Conservation (phyloP, 2,329 filamentous ascomycete genomes). For the Stachybotrys chartarum region DNA sequence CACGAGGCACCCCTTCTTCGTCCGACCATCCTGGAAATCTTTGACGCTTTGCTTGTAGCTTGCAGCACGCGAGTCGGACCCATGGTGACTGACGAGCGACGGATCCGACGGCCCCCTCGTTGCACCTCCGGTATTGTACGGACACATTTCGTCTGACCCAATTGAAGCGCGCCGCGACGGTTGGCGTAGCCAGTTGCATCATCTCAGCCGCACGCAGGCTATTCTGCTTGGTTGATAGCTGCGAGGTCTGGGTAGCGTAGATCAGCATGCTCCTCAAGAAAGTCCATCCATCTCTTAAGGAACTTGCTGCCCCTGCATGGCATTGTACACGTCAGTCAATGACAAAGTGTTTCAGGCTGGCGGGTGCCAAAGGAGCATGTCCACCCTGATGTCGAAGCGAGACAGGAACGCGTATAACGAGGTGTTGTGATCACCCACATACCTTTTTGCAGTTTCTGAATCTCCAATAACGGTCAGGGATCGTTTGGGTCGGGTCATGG, state of each 20-base stretch:
- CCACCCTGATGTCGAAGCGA: not conserved
- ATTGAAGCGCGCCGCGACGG: not conserved
- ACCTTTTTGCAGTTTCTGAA: slow-evolving; percentile 86
- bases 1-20: not conserved
- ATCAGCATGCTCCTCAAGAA: slow-evolving; percentile 83
- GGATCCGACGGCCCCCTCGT: not conserved
- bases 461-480: slow-evolving; percentile 90
- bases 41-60: not conserved
- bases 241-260: slow-evolving; percentile 74
- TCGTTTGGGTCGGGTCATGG: slow-evolving; percentile 91
- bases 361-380: slow-evolving; percentile 2
- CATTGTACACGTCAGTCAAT: slow-evolving; percentile 3
- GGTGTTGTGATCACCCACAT: slow-evolving; percentile 31
- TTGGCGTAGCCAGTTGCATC: not conserved
- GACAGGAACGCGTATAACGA: not conserved
- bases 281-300: slow-evolving; percentile 84
- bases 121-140: not conserved
- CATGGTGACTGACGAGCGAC: not conserved
- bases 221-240: slow-evolving; percentile 19
- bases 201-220: not conserved
- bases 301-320: slow-evolving; percentile 70
- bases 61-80: not conserved
- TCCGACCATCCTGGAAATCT: not conserved
- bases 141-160: not conserved
- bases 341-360: slow-evolving; percentile 12